Percentiles rank a stretch among this genome's conserved stretches.
phyloP scores from a whole-genome alignment of 192 early-diverging fungal species.

The Spizellomyces punctatus region DNA sequence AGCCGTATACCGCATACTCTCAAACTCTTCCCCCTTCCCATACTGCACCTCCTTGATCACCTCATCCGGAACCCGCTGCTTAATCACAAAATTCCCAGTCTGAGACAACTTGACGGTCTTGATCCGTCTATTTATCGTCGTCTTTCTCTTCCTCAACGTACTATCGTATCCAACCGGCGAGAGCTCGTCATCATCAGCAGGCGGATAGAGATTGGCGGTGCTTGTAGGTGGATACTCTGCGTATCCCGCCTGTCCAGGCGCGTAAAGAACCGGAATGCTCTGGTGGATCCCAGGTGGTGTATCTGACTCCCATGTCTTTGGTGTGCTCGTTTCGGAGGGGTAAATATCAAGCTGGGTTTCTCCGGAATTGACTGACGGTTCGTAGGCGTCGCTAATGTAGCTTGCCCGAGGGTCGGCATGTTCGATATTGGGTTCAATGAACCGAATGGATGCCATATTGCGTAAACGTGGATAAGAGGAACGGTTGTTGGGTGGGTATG shows the following conservation, averaged over 20 bases:
- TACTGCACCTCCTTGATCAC: slow-evolving; percentile 32
- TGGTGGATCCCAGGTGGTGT: no score
- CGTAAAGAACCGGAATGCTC: not conserved
- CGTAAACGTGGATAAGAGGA: no score
- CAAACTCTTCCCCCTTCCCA: slow-evolving; percentile 77
- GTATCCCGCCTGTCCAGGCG: not conserved
- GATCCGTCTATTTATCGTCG: slow-evolving; percentile 13
- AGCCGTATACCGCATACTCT: slow-evolving; percentile 76
- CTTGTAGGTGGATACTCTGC: not conserved
- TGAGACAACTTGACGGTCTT: slow-evolving; percentile 38
- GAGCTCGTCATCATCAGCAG: not conserved
- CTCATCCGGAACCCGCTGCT: slow-evolving; percentile 30
- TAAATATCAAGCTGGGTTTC: not conserved
- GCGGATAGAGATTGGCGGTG: not conserved
- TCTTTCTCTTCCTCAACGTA: slow-evolving; percentile 1
- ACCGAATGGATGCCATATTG: no score
- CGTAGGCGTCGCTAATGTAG: slow-evolving; percentile 8
- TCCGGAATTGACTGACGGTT: not conserved
- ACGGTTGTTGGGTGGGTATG: no score
- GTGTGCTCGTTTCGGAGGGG: no score
- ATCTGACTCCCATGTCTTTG: no score
- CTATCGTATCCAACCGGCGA: not conserved
- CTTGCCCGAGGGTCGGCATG: slow-evolving; percentile 18
- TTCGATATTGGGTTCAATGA: not conserved
- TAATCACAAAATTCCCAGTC: slow-evolving; percentile 40